Evolutionary conservation across 2,329 filamentous ascomycete genomes (phyloP), one percentile per base, ranked within the genome.

Genomic region (Plenodomus tracheiphilus): DNA sequence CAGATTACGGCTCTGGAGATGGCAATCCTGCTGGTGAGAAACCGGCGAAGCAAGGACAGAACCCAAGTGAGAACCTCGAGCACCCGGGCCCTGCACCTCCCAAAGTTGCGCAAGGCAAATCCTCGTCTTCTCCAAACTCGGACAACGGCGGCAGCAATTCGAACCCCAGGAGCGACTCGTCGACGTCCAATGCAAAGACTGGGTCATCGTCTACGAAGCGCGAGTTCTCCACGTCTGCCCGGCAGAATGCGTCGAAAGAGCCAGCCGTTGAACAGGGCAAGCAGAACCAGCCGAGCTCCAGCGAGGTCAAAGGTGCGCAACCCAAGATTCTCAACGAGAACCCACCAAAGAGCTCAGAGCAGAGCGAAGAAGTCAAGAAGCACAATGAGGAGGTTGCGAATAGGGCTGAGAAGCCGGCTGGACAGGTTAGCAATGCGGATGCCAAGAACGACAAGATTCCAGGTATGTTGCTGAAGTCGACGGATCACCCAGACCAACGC

Each of bases 31-130:
- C 54, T n/a, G 73, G 71, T 49, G 74, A 77, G 58, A 71, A 73
- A n/a, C 74, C 74, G 1, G 64, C 77, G 59, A 53, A 73, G 41
- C 74, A 76, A 53, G 73, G 74, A 55, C 53, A 70, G 36, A 74
- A 71, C 53, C 61, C 59, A 3, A 70, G 69, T 13, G 71, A 70
- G 46, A 58, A 73, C 52, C 54, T 72, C 22, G 76, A 78, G 62
- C 76, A 78, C 50, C 75, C 76, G 2, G 76, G 76, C 5, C 75
- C 76, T 5, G 62, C 74, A 49, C 66, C 75, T 9, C 75, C 75
- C 3, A 72, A 75, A 49, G 72, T 68, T 5, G 75, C 70, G n/a
- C 56, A 73, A 47, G 65, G 61, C 40, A 59, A 70, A 37, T 56
- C 61, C 3, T 64, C 60, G 9, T 65, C 65, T 4, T 64, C 66